Conservation (phyloP, 2,329 filamentous ascomycete genomes). For the Hymenotorrendiella dingleyae region DNA sequence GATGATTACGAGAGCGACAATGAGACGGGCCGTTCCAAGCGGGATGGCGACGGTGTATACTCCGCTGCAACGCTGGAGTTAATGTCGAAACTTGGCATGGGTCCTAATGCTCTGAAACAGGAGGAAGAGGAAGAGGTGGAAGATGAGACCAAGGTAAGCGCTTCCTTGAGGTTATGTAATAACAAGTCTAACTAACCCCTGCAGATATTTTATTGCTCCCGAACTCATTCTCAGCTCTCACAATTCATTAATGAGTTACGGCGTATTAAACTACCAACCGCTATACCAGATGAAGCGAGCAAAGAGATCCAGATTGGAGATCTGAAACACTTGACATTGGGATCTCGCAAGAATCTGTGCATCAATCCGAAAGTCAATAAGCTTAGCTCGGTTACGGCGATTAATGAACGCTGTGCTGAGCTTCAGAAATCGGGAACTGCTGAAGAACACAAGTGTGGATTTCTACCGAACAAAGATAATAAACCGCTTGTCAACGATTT, state of each 20-base stretch:
- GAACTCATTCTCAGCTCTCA: slow-evolving; percentile 67
- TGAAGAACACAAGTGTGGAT: slow-evolving; percentile 65
- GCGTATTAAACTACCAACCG: slow-evolving; percentile 56
- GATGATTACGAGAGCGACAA: slow-evolving; percentile 64
- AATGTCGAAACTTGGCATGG: slow-evolving; percentile 48
- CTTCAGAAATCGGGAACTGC: slow-evolving; percentile 67
- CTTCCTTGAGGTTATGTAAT: background rate
- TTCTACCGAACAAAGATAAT: slow-evolving; percentile 72
- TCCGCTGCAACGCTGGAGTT: slow-evolving; percentile 58
- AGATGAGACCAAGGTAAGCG: slow-evolving; percentile 51
- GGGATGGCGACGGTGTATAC: slow-evolving; percentile 37
- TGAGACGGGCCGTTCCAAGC: slow-evolving; percentile 35
- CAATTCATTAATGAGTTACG: slow-evolving; percentile 65
- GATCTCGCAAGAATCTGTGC: slow-evolving; percentile 67
- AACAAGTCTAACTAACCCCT: slow-evolving; percentile 11
- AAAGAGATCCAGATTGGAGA: slow-evolving; percentile 40
- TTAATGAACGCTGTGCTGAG: slow-evolving; percentile 90
- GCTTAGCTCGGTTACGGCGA: slow-evolving; percentile 66
- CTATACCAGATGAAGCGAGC: slow-evolving; percentile 37
- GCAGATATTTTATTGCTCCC: slow-evolving; percentile 63
- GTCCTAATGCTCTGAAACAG: slow-evolving; percentile 29
- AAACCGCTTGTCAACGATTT: slow-evolving; percentile 70
- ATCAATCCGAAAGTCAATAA: slow-evolving; percentile 79
- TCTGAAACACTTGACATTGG: slow-evolving; percentile 61
- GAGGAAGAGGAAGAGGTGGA: slow-evolving; percentile 44